Base-by-base conservation (phyloP, 176 grass and related monocot species). In the Rhynchospora tenuis region DNA sequence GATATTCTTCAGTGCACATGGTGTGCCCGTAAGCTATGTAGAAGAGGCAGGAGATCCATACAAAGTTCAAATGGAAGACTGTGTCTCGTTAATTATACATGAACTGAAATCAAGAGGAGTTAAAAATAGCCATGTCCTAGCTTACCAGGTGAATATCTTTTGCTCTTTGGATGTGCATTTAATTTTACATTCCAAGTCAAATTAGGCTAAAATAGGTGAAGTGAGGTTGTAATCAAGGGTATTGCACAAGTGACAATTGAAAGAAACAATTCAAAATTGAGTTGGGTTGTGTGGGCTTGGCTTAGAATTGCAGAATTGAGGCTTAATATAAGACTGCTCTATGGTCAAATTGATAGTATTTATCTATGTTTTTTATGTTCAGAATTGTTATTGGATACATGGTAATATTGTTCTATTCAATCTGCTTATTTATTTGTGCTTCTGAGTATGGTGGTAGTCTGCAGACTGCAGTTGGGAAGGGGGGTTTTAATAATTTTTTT, bases 1-100 rank as follows among this genome's bases (percentile, higher is more conserved):
- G 93, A 90, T 99, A 93, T 96, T 99, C 91, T 99, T 96, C 74
- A 93, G 97, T 79, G 89, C 97, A 74, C 97, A 99, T 90, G 97
- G 93, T 84, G 97, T 99, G 46, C 97, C 97, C 57, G 86, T 93
- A 84, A 96, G 93, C 38, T 96, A 96, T 88, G 93, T 96, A 77
- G 87, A 88, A 83, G 89, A 99, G 69, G 93, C 93, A 13, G 91
- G 91, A 85, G 97, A 99, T 92, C 97, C 97, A 14, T 99, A 99
- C 85, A 89, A 86, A 85, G 97, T 89, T 92, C 97, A 99, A 84
- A 99, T 99, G 93, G 93, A 96, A 64, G 97, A 99, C 28, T 99
- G 97, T 46, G 90, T 99, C 56, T 54, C 82, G 92, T 90, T 99
- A 88, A 99, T 99, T 87, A 93, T 96, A 88, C 75, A 75, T 82